These are phyloP conservation scores for Globisporangium acanthophoron DNA, from an alignment of 352 stramenopile genomes.

Conservation along the genomic window DNA sequence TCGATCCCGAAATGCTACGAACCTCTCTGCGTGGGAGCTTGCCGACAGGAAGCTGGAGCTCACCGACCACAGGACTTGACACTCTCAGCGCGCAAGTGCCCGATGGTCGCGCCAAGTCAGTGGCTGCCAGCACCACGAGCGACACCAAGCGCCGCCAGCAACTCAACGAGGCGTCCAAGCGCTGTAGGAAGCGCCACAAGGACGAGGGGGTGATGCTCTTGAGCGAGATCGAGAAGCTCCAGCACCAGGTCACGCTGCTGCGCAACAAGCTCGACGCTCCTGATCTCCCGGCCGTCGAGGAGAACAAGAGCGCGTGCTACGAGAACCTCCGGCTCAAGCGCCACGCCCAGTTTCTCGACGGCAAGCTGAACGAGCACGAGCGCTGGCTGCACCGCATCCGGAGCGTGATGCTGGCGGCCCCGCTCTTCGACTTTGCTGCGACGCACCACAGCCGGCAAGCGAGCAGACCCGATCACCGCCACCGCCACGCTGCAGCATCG, in stretches of 20 bases:
- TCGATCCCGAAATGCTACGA: too few species aligned
- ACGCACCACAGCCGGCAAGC: background rate
- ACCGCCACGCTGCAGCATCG: background rate
- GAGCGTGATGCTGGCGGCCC: background rate
- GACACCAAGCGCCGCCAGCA: constrained; percentile 1
- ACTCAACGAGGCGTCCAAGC: constrained; percentile 18
- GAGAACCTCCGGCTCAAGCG: background rate
- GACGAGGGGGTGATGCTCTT: constrained; percentile 29
- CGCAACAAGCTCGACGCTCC: background rate
- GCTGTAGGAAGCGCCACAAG: constrained; percentile 46
- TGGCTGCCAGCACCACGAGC: background rate
- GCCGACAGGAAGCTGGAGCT: background rate
- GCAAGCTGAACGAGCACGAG: background rate
- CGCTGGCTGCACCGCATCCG: background rate
- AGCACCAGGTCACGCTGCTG: background rate
- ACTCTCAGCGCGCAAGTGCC: background rate
- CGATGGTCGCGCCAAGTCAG: background rate
- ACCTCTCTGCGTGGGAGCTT: background rate
- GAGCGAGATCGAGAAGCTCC: constrained; percentile 17
- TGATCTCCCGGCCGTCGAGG: background rate
- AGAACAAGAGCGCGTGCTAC: background rate
- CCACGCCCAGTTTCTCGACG: background rate
- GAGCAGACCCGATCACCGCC: background rate
- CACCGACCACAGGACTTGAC: background rate
- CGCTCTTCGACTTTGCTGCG: background rate